Evolutionary conservation across 2,329 filamentous ascomycete genomes (phyloP).

Genomic region (Exophiala phaeomuriformis): DNA sequence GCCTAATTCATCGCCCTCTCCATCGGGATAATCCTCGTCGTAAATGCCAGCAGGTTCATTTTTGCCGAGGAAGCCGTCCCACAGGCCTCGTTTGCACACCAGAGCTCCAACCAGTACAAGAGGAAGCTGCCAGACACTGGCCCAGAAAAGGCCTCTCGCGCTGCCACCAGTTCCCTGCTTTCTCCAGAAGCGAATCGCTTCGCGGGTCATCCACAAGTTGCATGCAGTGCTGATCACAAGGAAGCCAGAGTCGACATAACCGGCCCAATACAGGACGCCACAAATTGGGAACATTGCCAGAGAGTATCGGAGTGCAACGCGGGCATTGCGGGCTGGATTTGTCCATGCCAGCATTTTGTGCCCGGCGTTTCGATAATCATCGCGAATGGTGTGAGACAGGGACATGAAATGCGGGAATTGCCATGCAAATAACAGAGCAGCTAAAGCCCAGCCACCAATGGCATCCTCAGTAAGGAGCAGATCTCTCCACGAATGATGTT

Average conservation of each 20-base stretch:
- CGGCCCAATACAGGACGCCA: slow-evolving; percentile 65
- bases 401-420: slow-evolving; percentile 99
- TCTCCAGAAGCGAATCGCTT: slow-evolving; percentile 76
- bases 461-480: slow-evolving; percentile 63
- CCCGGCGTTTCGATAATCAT: slow-evolving; percentile 71
- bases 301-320: slow-evolving; percentile 83
- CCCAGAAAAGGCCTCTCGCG: slow-evolving; percentile 86
- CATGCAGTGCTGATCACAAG: slow-evolving; percentile 70
- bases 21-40: slow-evolving; percentile 47
- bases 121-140: slow-evolving; percentile 92
- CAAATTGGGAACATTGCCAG: slow-evolving; percentile 82
- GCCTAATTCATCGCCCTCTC: slow-evolving; percentile 17
- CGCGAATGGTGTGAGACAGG: slow-evolving; percentile 76
- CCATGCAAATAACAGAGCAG: slow-evolving; percentile 81
- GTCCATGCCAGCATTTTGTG: slow-evolving; percentile 74
- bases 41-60: slow-evolving; percentile 46
- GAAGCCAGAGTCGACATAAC: slow-evolving; percentile 81
- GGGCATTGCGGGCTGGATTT: slow-evolving; percentile 74
- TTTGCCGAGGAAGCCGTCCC: slow-evolving; percentile 70
- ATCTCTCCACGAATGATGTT: slow-evolving; percentile 67
- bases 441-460: slow-evolving; percentile 81
- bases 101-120: slow-evolving; percentile 83
- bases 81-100: slow-evolving; percentile 87
- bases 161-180: slow-evolving; percentile 69
- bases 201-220: slow-evolving; percentile 76